Evolutionary conservation across 228 moss, liverwort and hornwort species (phyloP), one percentile per base, ranked within the genome.

Genomic region (Sphagnum fallax): DNA sequence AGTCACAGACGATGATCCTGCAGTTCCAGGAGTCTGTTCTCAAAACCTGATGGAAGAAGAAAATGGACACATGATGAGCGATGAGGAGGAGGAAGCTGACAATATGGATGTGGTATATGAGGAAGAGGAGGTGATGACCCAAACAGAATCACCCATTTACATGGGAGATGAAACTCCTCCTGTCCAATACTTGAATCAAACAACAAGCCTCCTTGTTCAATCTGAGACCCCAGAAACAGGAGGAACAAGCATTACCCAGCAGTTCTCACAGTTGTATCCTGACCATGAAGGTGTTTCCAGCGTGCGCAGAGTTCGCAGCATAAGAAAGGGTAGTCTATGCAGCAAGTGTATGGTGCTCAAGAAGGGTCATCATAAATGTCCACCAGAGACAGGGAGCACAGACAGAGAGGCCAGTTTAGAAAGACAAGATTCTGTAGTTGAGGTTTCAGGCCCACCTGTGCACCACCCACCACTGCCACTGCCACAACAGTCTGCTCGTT

Each of bases 391-490:
- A 67, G 78, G 68, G 53, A 79, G 75, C 79, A 77, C 73, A 57
- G 74, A 74, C 72, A 53, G 78, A 66, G 77, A 80, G 69, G 80
- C 50, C 70, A 80, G 69, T 58, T 61, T 67, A 77, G 86, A 71
- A 67, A 86, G 52, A 74, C 77, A 71, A 78, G 71, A 64, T 70
- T 66, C 53, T 53, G 81, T 69, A 66, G 79, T 69, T 48, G 85
- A 75, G 71, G 64, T 80, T 75, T 77, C 69, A 18, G 80, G 75
- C 12, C 81, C 84, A 72, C 53, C 73, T 32, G 32, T 2, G 32
- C 32, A 32, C 77, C 86, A 51, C 86, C 82, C 73, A 81, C 78
- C 5, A 81, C 76, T 32, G 32, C 72, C 85, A 50, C 78, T 82
- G 58, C 85, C 80, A 47, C 83, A 83, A n/a, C 75, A 71, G 64